Evolutionary conservation across 805 yeast genomes (phyloP).

Genomic region (Nematodospora valgi): DNA sequence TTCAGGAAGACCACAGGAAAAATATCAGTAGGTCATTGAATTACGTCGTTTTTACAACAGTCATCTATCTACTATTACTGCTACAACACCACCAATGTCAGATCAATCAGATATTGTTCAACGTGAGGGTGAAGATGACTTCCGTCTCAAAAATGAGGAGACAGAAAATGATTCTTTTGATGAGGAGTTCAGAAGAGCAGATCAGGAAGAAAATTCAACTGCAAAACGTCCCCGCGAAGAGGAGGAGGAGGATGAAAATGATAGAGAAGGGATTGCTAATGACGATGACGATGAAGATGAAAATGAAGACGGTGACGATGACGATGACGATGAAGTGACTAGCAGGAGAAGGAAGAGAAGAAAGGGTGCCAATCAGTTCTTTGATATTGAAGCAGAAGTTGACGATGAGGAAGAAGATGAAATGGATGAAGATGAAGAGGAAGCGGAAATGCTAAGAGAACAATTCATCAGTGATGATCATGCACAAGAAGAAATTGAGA

Average conservation of each 20-base stretch:
- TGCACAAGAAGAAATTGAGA: conserved; percentile 42
- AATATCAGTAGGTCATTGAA: too few species aligned
- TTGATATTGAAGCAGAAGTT: conserved; percentile 98
- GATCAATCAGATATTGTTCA: conserved; percentile 7
- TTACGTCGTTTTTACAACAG: too few species aligned
- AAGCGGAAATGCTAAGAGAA: conserved; percentile 80
- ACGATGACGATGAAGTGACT: conserved; percentile 53
- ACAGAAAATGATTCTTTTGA: conserved; percentile 10
- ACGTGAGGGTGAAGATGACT: conserved; percentile 3
- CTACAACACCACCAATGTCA: too few species aligned
- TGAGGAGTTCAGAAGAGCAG: conserved; percentile 11
- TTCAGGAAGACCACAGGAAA: too few species aligned
- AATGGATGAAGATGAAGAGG: conserved; percentile 87
- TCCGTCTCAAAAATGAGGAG: conserved; percentile 1
- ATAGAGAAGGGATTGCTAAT: conserved; percentile 14
- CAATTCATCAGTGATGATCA: conserved; percentile 79
- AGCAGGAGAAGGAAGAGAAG: conserved; percentile 45
- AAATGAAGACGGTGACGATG: conserved; percentile 46
- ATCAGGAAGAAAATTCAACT: background rate
- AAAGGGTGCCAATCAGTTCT: conserved; percentile 70
- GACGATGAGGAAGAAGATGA: conserved; percentile 95
- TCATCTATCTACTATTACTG: too few species aligned
- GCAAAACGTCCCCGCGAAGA: conserved; percentile 10
- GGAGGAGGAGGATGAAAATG: conserved; percentile 12
- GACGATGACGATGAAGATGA: conserved; percentile 30